Evolutionary conservation across 768 basidiomycete species (phyloP), one percentile per base, ranked within the genome.

Genomic region (Agrocybe praecox): DNA sequence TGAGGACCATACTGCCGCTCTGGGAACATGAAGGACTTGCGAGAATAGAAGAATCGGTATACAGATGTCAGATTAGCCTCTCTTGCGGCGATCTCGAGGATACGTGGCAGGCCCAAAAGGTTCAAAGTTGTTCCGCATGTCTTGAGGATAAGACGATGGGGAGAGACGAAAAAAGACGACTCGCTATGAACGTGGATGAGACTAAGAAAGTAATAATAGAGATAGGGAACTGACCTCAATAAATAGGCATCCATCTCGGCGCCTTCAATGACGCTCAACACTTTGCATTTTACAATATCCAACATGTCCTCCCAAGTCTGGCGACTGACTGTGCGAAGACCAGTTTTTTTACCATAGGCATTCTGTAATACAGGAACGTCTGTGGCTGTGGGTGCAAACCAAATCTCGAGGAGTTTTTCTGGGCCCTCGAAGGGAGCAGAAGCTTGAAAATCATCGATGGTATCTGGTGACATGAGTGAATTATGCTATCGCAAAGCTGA

Each of bases 21-120:
- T 8, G 97, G 97, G 73, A 98, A 99, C 91, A 98, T 98, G 84
- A 98, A 99, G 7, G 91, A 90, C 75, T 98, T 99, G 64, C 96
- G 88, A 42, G 95, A 97, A 77, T 98, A 99, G 80, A 98, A 99
- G 73, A 92, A 94, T 59, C 94, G 86, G 72, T 94, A 85, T 29
- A 98, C 92, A 32, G 82, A 79, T 22, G 77, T 77, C 58, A 94
- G 74, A 49, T 82, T 79, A 11, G 88, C 90, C 36, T 89, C 75
- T 7, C 79, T 75, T 33, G 84, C 79, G 1, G 97, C 97, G 67
- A 98, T 96, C 65, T 94, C 88, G 57, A 99, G 90, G 65, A 99
- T 96, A 56, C 94, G 86, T 19, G 94, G 93, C 49, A 99, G 82
- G 12, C 97, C 97, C 60, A 96, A 82, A 48, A 99, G 89, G 75